phyloP scores from a whole-genome alignment of 108 stramenopile species.

The Skeletonema grethae region DNA sequence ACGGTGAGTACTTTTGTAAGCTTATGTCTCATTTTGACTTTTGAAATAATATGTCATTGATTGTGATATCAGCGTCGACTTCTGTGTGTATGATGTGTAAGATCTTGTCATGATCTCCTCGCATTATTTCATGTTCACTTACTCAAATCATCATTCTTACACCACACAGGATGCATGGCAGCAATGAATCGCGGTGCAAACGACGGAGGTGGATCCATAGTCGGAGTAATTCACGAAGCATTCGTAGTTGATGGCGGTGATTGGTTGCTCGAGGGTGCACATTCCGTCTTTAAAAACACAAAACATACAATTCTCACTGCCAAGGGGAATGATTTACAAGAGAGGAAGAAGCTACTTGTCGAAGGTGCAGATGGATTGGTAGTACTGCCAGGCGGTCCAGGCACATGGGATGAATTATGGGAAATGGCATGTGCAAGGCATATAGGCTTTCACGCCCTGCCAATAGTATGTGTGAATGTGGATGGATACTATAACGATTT shows the following conservation, averaged over 20 bases:
- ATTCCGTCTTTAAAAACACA: conserved; percentile 58
- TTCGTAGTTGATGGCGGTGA: conserved; percentile 87
- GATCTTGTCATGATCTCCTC: too few relatives aligned
- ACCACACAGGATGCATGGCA: conserved; percentile 76
- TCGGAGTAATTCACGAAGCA: conserved; percentile 92
- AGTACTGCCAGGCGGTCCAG: conserved; percentile 94
- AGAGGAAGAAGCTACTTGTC: conserved; percentile 84
- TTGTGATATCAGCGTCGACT: too few relatives aligned
- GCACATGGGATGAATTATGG: conserved; percentile 93
- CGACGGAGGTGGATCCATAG: conserved; percentile 74
- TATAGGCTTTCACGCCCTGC: conserved; percentile 65
- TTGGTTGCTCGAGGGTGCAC: conserved; percentile 48
- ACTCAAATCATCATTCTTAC: neutral
- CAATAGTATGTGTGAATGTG: conserved; percentile 88
- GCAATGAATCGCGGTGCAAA: conserved; percentile 87
- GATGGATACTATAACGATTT: conserved; percentile 87
- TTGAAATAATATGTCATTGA: too few relatives aligned
- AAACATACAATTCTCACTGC: conserved; percentile 73
- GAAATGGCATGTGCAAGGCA: conserved; percentile 91
- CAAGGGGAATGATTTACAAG: conserved; percentile 82
- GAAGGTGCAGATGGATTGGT: conserved; percentile 82
- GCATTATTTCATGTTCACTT: too few relatives aligned
- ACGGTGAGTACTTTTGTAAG: neutral
- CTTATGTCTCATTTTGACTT: too few relatives aligned
- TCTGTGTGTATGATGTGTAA: too few relatives aligned